These are phyloP conservation scores for Lactuca saligna DNA, from an alignment of 129 eudicot species.

Conservation along the genomic window DNA sequence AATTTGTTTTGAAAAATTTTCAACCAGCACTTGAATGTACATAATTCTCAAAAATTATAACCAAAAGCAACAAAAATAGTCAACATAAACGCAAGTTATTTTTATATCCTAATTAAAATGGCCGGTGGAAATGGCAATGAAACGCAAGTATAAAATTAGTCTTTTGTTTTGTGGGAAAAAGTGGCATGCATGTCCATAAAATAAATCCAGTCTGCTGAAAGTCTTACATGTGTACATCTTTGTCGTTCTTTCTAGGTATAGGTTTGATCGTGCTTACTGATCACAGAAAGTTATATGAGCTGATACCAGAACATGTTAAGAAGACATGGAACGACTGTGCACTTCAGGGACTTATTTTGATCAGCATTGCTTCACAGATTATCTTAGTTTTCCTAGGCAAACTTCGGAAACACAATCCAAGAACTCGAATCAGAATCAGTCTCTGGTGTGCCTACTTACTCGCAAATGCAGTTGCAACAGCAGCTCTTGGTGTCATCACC, in stretches of 20 bases:
- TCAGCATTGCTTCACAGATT: conserved; percentile 43
- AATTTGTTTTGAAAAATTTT: too few species aligned
- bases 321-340: conserved; percentile 49
- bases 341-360: conserved; percentile 32
- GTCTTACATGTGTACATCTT: not conserved
- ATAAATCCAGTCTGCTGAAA: not conserved
- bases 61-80: too few species aligned
- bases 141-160: too few species aligned
- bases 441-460: conserved; percentile 57
- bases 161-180: too few species aligned
- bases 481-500: conserved; percentile 45
- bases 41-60: too few species aligned
- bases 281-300: conserved; percentile 37
- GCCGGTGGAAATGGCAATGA: too few species aligned
- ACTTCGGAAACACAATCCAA: conserved; percentile 38
- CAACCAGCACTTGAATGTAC: too few species aligned
- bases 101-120: too few species aligned
- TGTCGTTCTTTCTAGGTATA: conserved; percentile 12
- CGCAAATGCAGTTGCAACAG: conserved; percentile 44
- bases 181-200: too few species aligned
- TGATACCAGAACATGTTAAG: conserved; percentile 34
- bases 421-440: conserved; percentile 33
- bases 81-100: too few species aligned
- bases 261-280: conserved; percentile 17
- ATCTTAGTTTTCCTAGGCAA: conserved; percentile 39